These are phyloP conservation scores for Ogataea polymorpha DNA, from an alignment of 805 yeast species.

Conservation along the genomic window DNA sequence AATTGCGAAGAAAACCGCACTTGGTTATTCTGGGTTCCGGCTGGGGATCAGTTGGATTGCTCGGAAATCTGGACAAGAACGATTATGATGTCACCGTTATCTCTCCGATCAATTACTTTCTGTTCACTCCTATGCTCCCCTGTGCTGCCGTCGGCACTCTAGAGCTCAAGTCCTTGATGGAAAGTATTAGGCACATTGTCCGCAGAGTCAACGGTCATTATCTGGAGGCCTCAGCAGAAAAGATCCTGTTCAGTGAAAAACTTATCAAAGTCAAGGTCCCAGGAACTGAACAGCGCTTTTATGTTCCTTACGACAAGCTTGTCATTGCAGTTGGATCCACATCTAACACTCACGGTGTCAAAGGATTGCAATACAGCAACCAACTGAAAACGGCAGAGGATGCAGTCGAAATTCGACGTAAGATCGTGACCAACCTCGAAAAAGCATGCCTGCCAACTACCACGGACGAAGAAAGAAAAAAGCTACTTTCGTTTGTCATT, in stretches of 20 bases:
- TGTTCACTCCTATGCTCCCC: conserved; percentile 68
- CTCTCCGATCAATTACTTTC: conserved; percentile 66
- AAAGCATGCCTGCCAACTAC: conserved; percentile 65
- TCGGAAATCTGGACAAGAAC: conserved; percentile 48
- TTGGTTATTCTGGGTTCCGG: conserved; percentile 66
- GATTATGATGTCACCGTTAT: conserved; percentile 64
- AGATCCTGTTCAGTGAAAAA: conserved; percentile 52
- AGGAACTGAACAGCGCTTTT: conserved; percentile 46
- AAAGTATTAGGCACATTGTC: conserved; percentile 59
- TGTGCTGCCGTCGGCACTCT: conserved; percentile 70
- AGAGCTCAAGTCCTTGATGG: conserved; percentile 60
- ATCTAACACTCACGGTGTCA: conserved; percentile 67
- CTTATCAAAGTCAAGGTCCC: conserved; percentile 53
- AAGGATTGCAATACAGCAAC: conserved; percentile 60
- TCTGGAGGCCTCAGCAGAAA: conserved; percentile 59
- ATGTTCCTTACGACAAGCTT: conserved; percentile 69
- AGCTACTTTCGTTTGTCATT: conserved; percentile 57
- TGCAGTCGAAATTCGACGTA: conserved; percentile 53
- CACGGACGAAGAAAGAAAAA: conserved; percentile 58
- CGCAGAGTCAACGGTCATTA: conserved; percentile 54
- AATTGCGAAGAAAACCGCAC: conserved; percentile 48
- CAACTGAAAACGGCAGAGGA: conserved; percentile 67
- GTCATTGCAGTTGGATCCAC: conserved; percentile 69
- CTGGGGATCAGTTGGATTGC: conserved; percentile 65
- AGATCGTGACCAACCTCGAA: conserved; percentile 55